phyloP scores from a whole-genome alignment of 2,329 filamentous ascomycete species.

The Hypoxylon sp. region DNA sequence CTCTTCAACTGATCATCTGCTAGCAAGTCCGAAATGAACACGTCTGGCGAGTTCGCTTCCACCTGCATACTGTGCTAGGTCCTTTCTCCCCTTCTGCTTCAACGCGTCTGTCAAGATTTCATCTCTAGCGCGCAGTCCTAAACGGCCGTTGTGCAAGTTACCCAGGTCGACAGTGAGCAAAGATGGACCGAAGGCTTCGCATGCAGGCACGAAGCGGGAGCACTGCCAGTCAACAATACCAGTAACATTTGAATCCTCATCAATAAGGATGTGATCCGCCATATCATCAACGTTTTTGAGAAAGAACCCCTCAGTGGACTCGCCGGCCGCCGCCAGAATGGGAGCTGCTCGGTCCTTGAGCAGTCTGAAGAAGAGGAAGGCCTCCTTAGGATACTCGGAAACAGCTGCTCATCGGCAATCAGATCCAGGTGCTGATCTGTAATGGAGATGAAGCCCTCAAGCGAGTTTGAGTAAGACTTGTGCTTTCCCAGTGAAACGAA shows the following conservation, averaged over 20 bases:
- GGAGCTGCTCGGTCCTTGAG: slow-evolving; percentile 13
- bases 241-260: slow-evolving; percentile 53
- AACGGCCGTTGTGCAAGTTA: neutral
- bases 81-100: slow-evolving; percentile 17
- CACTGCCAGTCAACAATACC: slow-evolving; percentile 57
- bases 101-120: neutral
- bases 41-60: slow-evolving; percentile 23
- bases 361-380: slow-evolving; percentile 26
- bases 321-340: slow-evolving; percentile 1
- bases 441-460: slow-evolving; percentile 20
- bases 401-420: slow-evolving; percentile 21
- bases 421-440: slow-evolving; percentile 16
- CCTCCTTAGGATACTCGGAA: slow-evolving; percentile 12
- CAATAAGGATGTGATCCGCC: slow-evolving; percentile 54
- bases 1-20: slow-evolving; percentile 1
- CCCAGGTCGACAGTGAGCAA: neutral
- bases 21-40: slow-evolving; percentile 24
- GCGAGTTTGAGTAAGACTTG: slow-evolving; percentile 17
- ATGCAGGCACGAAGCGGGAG: slow-evolving; percentile 44
- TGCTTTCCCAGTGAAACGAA: slow-evolving; percentile 21
- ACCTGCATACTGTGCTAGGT: slow-evolving; percentile 12
- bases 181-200: slow-evolving; percentile 1
- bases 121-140: neutral
- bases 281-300: slow-evolving; percentile 56
- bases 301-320: slow-evolving; percentile 11